phyloP scores from a whole-genome alignment of 352 stramenopile species.

The Phytophthora podocarpi region DNA sequence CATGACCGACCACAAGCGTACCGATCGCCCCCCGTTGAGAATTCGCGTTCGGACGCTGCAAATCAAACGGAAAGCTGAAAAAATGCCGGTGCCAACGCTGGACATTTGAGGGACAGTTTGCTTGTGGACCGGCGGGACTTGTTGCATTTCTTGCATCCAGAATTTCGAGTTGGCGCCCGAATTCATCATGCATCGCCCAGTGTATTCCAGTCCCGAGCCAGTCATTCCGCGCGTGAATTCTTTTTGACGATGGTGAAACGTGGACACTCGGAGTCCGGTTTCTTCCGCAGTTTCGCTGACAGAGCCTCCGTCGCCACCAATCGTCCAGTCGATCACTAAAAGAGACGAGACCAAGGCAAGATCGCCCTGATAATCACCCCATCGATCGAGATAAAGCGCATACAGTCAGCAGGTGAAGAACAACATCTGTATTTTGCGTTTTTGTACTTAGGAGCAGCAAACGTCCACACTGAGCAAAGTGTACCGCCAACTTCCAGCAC shows the following conservation, averaged over 20 bases:
- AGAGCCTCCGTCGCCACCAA: conserved; percentile 22
- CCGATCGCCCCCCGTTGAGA: conserved; percentile 13
- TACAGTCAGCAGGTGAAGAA: conserved; percentile 5
- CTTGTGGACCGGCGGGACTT: conserved; percentile 9
- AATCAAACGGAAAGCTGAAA: conserved; percentile 23
- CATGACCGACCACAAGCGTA: conserved; percentile 9
- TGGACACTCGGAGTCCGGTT: too few species aligned
- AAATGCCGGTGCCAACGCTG: conserved; percentile 5
- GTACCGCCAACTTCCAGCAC: neutral
- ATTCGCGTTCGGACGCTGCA: conserved; percentile 23
- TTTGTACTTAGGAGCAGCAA: conserved; percentile 10
- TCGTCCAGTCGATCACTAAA: conserved; percentile 9
- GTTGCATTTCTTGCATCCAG: conserved; percentile 11
- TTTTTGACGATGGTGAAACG: conserved; percentile 5
- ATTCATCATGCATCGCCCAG: neutral
- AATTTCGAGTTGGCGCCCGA: conserved; percentile 5
- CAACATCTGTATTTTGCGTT: conserved; percentile 23
- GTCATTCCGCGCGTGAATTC: conserved; percentile 11
- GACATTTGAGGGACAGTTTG: conserved; percentile 13
- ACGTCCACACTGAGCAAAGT: neutral
- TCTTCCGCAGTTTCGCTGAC: conserved; percentile 6
- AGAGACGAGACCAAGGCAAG: conserved; percentile 22
- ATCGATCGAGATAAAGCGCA: conserved; percentile 26
- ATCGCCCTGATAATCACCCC: conserved; percentile 27
- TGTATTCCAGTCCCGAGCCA: conserved; percentile 6